Conservation (phyloP, 768 basidiomycete genomes). For the Lactarius indigo region DNA sequence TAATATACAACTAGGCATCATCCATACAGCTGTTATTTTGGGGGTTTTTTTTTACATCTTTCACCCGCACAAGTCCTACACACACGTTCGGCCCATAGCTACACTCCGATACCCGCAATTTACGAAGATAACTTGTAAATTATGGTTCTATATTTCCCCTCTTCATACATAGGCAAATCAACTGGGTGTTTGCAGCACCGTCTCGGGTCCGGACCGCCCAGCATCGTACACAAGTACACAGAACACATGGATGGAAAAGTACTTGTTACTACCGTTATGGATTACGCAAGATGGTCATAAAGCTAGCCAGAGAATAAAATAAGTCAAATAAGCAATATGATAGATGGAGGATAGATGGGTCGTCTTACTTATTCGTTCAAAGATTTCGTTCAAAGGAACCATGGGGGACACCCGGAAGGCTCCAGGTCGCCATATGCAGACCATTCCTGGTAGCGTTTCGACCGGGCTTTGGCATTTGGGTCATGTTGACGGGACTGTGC, state of each 20-base stretch:
- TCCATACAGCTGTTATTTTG: neutral
- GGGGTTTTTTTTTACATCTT: neutral
- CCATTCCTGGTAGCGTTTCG: conserved; percentile 9
- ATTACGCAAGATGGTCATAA: neutral
- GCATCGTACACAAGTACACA: neutral
- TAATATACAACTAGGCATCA: conserved; percentile 57
- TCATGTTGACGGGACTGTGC: neutral
- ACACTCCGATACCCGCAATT: neutral
- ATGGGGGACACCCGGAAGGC: conserved; percentile 16
- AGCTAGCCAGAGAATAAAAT: neutral
- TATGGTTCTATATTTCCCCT: neutral
- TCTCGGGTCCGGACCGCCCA: neutral
- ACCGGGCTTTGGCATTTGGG: conserved; percentile 2
- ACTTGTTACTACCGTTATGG: neutral
- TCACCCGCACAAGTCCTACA: neutral
- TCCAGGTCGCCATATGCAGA: conserved; percentile 11
- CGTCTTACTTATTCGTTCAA: neutral
- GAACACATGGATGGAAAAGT: neutral
- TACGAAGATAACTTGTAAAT: neutral
- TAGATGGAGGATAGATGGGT: neutral
- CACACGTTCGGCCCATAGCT: neutral
- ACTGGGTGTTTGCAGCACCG: neutral
- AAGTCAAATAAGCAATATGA: neutral
- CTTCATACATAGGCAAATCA: neutral
- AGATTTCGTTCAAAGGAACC: conserved; percentile 15